Base-by-base conservation (phyloP, 2,329 filamentous ascomycete genomes). In the Diaporthe sp. region DNA sequence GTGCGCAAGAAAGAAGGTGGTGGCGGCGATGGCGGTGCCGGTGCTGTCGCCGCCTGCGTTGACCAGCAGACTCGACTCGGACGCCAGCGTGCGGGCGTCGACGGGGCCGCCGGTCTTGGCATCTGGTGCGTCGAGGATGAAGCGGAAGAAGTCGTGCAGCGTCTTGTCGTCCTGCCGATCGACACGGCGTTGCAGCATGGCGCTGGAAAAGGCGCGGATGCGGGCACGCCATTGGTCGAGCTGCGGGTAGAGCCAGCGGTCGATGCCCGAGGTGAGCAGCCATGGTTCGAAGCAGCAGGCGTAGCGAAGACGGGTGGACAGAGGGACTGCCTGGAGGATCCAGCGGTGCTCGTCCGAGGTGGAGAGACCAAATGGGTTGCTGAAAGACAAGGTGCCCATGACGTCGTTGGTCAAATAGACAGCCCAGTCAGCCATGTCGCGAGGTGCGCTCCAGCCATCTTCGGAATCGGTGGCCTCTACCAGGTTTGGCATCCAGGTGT, bases 41-140 rank as follows among this genome's bases (percentile, higher is more conserved):
- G 78, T 73, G 73, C 77, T 74, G 75, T 79, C 78, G 67, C 71
- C 60, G 57, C 78, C 78, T 17, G 76, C 76, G 57, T 76, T 76
- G 50, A 77, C 76, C 19, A 58, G 55, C 55, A 58, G 55, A 33
- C 55, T 58, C 55, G 55, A 58, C 55, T 58, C 55, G 55, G 55
- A 58, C 19, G 55, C 55, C 55, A 58, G 55, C 30, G 55, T 58
- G 55, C 9, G 9, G 30, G 55, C 55, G 55, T 58, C 55, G 55
- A 58, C 55, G 55, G 55, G 30, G 17, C 55, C 55, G 33, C 55
- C 55, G 55, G 55, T 58, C 30, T 3, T 5, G 19, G 55, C 55
- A 10, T 58, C 55, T 4, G 55, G 55, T 4, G 55, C 55, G 55
- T 58, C 55, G 55, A 58, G 55, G 55, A 58, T 58, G 55, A 58